A percentile compares a stretch with the other conserved stretches of the same genome.
Conservation (phyloP, 2,329 filamentous ascomycete species). For the Myrmaecium sp. region DNA sequence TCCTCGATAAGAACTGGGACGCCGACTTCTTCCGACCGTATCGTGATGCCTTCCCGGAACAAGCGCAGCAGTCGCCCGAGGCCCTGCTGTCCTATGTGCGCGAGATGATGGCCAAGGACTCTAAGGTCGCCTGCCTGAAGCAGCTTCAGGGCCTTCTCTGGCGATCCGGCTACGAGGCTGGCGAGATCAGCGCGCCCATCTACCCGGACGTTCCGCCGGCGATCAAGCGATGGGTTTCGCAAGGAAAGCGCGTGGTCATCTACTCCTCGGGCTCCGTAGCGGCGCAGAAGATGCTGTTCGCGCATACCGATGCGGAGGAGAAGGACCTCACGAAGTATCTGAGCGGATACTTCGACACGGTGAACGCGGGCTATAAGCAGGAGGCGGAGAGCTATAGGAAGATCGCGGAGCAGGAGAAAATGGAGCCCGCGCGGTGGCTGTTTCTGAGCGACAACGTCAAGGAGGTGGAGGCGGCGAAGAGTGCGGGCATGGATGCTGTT, state of each 20-base stretch:
- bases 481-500: slow-evolving; percentile 25
- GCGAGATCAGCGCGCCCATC: slow-evolving; percentile 53
- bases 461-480: slow-evolving; percentile 28
- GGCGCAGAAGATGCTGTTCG: slow-evolving; percentile 66
- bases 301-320: slow-evolving; percentile 28
- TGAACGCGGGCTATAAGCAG: slow-evolving; percentile 61
- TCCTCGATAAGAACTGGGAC: slow-evolving; percentile 52
- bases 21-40: slow-evolving; percentile 46
- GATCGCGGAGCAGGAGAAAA: slow-evolving; percentile 38
- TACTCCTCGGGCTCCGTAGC: slow-evolving; percentile 70
- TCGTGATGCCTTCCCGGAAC: slow-evolving; percentile 51
- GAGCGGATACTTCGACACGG: slow-evolving; percentile 47
- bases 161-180: slow-evolving; percentile 54
- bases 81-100: slow-evolving; percentile 49
- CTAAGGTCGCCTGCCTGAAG: slow-evolving; percentile 65
- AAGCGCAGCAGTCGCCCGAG: slow-evolving; percentile 40
- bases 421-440: slow-evolving; percentile 40
- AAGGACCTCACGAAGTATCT: slow-evolving; percentile 23
- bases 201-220: slow-evolving; percentile 57
- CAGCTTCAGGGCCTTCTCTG: slow-evolving; percentile 63
- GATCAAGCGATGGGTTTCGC: slow-evolving; percentile 40
- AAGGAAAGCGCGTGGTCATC: slow-evolving; percentile 47
- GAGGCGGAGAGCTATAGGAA: slow-evolving; percentile 48
- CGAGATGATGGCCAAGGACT: slow-evolving; percentile 53
- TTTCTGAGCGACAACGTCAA: slow-evolving; percentile 69